Evolutionary conservation across 2,329 filamentous ascomycete species (phyloP).

Genomic region (Microcera coccophila): DNA sequence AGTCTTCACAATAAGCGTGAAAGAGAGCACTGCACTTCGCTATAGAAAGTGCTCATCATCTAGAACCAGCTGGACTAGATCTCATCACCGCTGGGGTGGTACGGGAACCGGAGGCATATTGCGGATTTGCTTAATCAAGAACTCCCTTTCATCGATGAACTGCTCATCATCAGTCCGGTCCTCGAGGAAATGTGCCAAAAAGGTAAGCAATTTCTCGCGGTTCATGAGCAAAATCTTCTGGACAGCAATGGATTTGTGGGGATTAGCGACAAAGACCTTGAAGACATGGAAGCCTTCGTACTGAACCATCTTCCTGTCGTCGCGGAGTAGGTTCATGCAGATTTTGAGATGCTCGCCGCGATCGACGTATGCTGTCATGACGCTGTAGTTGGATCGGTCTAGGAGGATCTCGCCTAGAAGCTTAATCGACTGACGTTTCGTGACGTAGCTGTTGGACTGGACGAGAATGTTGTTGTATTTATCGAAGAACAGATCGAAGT

Average conservation of each 20-base stretch:
- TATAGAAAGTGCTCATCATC: neutral
- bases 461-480: slow-evolving; percentile 85
- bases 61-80: neutral
- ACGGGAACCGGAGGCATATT: slow-evolving; percentile 61
- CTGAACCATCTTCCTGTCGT: slow-evolving; percentile 98
- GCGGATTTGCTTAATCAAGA: slow-evolving; percentile 89
- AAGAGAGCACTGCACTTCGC: neutral
- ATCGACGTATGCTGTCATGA: slow-evolving; percentile 97
- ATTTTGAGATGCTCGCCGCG: slow-evolving; percentile 94
- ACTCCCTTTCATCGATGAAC: slow-evolving; percentile 96
- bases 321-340: slow-evolving; percentile 93
- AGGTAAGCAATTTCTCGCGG: slow-evolving; percentile 81
- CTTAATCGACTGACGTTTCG: slow-evolving; percentile 97
- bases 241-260: slow-evolving; percentile 94
- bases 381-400: slow-evolving; percentile 92
- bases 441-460: slow-evolving; percentile 93
- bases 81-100: slow-evolving; percentile 43
- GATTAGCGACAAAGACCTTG: slow-evolving; percentile 98
- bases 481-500: slow-evolving; percentile 90
- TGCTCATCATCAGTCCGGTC: slow-evolving; percentile 97
- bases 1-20: too few species aligned
- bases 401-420: slow-evolving; percentile 90
- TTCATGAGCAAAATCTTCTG: slow-evolving; percentile 97
- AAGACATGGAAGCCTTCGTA: slow-evolving; percentile 99
- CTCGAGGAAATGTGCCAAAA: slow-evolving; percentile 87